Conservation (phyloP, 2,329 filamentous ascomycete species). For the Fusarium sp. region DNA sequence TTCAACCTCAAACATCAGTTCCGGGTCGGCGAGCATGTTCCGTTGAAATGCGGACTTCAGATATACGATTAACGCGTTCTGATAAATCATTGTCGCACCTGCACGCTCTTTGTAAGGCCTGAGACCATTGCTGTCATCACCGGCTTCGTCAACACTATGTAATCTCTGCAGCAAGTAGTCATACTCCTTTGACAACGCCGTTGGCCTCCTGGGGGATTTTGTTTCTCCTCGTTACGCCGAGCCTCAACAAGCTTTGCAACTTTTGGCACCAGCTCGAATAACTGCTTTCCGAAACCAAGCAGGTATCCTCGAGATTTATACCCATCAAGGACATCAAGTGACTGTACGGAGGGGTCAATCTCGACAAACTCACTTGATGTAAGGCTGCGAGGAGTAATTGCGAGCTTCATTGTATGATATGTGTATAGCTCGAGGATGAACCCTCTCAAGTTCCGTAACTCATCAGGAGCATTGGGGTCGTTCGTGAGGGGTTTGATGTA, state of each 20-base stretch:
- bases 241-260: background rate
- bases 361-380: background rate
- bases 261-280: background rate
- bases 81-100: background rate
- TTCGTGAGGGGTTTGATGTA: background rate
- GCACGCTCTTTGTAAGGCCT: background rate
- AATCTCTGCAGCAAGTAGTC: background rate
- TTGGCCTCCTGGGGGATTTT: background rate
- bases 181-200: background rate
- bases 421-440: conserved; percentile 9
- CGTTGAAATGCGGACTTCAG: background rate
- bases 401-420: background rate
- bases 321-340: background rate
- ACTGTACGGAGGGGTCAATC: background rate
- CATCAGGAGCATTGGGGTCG: background rate
- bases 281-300: background rate
- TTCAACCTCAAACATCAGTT: background rate
- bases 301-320: background rate
- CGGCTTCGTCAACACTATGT: background rate
- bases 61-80: conserved; percentile 4
- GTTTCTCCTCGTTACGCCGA: background rate
- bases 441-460: background rate
- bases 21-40: background rate
- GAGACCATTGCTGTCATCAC: background rate
- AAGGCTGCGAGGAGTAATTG: background rate